Evolutionary conservation across 2,329 filamentous ascomycete species (phyloP).

Genomic region (Fusarium citri): DNA sequence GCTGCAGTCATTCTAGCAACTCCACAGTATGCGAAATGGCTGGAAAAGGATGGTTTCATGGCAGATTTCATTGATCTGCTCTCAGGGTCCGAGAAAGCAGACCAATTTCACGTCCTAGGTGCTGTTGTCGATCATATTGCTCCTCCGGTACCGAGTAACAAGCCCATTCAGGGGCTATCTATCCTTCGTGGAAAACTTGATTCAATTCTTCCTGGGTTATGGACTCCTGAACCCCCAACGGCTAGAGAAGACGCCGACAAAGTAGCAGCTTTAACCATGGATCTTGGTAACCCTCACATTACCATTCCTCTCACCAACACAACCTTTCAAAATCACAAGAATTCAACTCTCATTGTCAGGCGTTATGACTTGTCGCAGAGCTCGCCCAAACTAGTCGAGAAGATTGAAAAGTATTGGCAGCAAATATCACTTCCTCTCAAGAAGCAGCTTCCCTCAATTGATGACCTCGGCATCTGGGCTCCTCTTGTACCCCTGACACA

Average conservation of each 20-base stretch:
- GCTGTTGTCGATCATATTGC: slow-evolving; percentile 68
- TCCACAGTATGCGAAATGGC: slow-evolving; percentile 59
- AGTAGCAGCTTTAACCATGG: slow-evolving; percentile 57
- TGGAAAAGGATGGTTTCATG: slow-evolving; percentile 60
- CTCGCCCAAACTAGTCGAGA: slow-evolving; percentile 41
- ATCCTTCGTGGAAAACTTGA: slow-evolving; percentile 59
- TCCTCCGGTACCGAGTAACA: slow-evolving; percentile 48
- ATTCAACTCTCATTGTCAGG: slow-evolving; percentile 66
- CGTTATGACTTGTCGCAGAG: slow-evolving; percentile 45
- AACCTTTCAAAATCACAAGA: slow-evolving; percentile 76
- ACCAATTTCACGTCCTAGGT: slow-evolving; percentile 60
- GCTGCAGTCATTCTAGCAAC: slow-evolving; percentile 64
- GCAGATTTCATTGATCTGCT: slow-evolving; percentile 58
- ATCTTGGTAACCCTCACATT: slow-evolving; percentile 53
- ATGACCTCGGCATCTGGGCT: slow-evolving; percentile 49
- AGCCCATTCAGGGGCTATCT: slow-evolving; percentile 60
- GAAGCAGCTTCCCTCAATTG: slow-evolving; percentile 34
- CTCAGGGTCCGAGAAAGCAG: slow-evolving; percentile 55
- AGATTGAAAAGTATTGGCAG: slow-evolving; percentile 55
- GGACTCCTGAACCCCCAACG: slow-evolving; percentile 50
- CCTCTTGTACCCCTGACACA: slow-evolving; percentile 73
- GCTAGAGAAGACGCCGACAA: slow-evolving; percentile 49
- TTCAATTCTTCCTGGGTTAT: slow-evolving; percentile 60
- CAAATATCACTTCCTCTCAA: slow-evolving; percentile 46
- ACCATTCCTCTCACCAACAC: slow-evolving; percentile 81